Evolutionary conservation across 2,329 filamentous ascomycete genomes (phyloP), one percentile per base, ranked within the genome.

Genomic region (Penicillium sp.): DNA sequence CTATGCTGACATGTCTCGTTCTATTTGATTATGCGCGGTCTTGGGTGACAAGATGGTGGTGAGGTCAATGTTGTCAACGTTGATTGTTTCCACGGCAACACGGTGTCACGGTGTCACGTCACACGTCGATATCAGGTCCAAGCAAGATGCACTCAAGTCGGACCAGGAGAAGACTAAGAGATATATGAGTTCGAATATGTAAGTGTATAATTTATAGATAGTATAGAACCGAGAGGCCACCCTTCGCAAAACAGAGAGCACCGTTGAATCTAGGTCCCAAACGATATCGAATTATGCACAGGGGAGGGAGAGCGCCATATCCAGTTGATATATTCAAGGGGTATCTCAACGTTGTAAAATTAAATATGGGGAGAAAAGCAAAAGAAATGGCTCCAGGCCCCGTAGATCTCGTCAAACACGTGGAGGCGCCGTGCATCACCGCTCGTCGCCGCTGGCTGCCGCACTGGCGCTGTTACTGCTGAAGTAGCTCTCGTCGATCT

Each of bases 401-500:
- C 50, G 50, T 51, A 46, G 31, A 52, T 51, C 53, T 60, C 53
- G 47, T 55, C 46, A 55, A 57, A 54, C 23, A 54, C 49, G 55
- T 55, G 50, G 52, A 55, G 44, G 50, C 36, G 26, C 16, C 18
- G 22, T 27, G 40, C 44, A 32, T 56, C 50, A 61, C 46, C 53
- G 50, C 38, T 55, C 49, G 42, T 57, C 49, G 34, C 59, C 50
- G 35, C 57, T 66, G 9, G 51, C 53, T 34, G 56, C 48, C 16
- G 58, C 47, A 49, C 61, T 57, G 31, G 61, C 55, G 8, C 53
- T 58, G 34, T 57, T 58, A 46, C 58, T 67, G 49, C 67, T 71
- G 59, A 82, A 81, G 66, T 79, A 84, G 56, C 85, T 87, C 74
- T 95, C 86, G 69, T 98, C 93, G 58, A 98, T 89, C 62, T 86